phyloP scores from a whole-genome alignment of 345 rosid genomes.

The Ricinus communis region DNA sequence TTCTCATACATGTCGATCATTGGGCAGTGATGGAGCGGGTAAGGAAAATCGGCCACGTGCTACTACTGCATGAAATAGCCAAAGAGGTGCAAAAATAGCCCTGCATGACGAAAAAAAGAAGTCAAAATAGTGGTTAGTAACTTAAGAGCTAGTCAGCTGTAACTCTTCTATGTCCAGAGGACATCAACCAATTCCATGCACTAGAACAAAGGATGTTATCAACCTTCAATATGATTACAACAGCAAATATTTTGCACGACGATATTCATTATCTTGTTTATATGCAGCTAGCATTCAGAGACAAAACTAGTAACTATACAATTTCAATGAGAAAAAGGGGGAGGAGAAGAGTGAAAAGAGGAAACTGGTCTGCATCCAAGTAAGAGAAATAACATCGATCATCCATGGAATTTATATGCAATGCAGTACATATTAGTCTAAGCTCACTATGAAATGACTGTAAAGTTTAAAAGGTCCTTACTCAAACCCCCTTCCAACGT shows the following conservation, averaged over 20 bases:
- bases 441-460: not conserved
- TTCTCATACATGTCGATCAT: conserved; percentile 63
- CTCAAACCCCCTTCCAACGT: not conserved
- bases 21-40: conserved; percentile 90
- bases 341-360: no score
- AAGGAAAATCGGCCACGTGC: conserved; percentile 89
- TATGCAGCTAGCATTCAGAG: not conserved
- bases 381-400: not conserved
- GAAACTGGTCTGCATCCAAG: no score
- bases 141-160: not conserved
- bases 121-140: not conserved
- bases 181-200: not conserved
- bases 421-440: not conserved
- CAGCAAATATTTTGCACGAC: conserved; percentile 1
- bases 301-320: not conserved
- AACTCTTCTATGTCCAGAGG: not conserved
- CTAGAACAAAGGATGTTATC: not conserved
- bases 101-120: conserved; percentile 39
- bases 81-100: conserved; percentile 68
- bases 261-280: not conserved
- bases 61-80: conserved; percentile 80
- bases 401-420: not conserved
- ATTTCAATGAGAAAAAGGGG: not conserved
- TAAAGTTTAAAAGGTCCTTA: not conserved
- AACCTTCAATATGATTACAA: not conserved